Base-by-base conservation (phyloP, 1,284 basidiomycete species). In the Cryptococcus maquisensis region DNA sequence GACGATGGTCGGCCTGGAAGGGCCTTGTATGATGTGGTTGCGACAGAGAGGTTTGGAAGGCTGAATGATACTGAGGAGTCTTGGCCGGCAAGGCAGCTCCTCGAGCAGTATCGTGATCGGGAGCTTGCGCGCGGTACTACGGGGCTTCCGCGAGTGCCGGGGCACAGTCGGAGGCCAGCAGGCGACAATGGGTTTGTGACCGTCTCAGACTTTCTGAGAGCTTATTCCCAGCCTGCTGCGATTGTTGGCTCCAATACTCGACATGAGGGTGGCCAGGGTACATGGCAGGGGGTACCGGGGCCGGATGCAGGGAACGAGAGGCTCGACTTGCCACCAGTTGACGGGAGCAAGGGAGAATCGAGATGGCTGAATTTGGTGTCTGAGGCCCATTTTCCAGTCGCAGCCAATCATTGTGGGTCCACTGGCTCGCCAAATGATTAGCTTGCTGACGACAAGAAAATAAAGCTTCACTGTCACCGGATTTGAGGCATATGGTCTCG, bases 391-490 rank as follows among this genome's bases (percentile, higher is more conserved):
- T 72, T 77, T 61, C 65, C 66, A 32, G 64, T 65, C 23, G 67
- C 75, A 15, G 69, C 74, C 24, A 77, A 77, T 60, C 75, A 77
- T 54, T 73, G 74, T 74, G 55, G 58, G 73, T 68, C 1, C 0
- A 41, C n/a, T n/a, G 12, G 18, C 28, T 7, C 16, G 13, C 18
- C 9, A 39, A 3, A 41, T 28, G 26, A 35, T 21, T 23, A 40
- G 15, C 12, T 20, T 4, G 35, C 24, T 46, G 43, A 18, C 15
- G 9, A 18, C 20, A 15, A 47, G 47, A 21, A 39, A 16, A 18
- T 12, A 15, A 5, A 75, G 74, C 75, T 4, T 75, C 75, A 0
- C 52, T 77, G 10, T 73, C 71, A 5, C 75, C 75, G 2, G 75
- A 77, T 55, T 59, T 75, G 9, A 66, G 59, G 37, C 72, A 67